Evolutionary conservation across 768 basidiomycete genomes (phyloP), one percentile per base, ranked within the genome.

Genomic region (Xerocomellus chrysenteron): DNA sequence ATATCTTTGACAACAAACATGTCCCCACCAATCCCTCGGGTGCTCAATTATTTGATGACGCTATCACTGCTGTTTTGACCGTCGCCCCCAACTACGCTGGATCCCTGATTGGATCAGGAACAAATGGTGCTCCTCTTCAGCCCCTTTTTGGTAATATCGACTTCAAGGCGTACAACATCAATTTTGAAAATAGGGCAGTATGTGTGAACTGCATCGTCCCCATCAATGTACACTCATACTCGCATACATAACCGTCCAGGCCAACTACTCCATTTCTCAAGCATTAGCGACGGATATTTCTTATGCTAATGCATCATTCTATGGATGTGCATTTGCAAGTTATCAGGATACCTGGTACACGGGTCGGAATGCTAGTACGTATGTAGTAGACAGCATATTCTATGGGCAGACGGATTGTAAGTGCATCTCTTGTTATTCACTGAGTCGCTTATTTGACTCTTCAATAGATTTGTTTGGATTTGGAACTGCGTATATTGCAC

Each of bases 261-360:
- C 30, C 8, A 30, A 30, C 30, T 30, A 30, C 30, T 35, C 33
- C 2, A 35, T 35, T 35, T 35, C 33, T 35, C 33, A 35, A 35
- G 33, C 33, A 35, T 35, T 13, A 35, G 33, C 13, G 13, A 35
- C 33, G 33, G 13, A 35, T 13, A 4, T 35, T 24, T 83, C 82
- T 1, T 85, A 85, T 57, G 80, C 84, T 7, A 85, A 86, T 59
- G 83, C 83, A 3, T 84, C 83, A 1, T 85, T 85, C 69, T 86
- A 85, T 59, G 82, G 81, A 0, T 85, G 82, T 59, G 74, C 80
- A 33, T 30, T 47, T 47, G 30, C 30, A 33, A 47, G 32, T 47
- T 33, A 47, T 33, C 30, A 33, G n/a, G 45, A 47, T 47, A 45
- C 16, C 14, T 26, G 14, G 43, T 44, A 14, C 14, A 44, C 24